A percentile compares a stretch with the other conserved stretches of the same genome.
Conservation (phyloP, 1,284 basidiomycete species). For the Rugosomyces carneus region DNA sequence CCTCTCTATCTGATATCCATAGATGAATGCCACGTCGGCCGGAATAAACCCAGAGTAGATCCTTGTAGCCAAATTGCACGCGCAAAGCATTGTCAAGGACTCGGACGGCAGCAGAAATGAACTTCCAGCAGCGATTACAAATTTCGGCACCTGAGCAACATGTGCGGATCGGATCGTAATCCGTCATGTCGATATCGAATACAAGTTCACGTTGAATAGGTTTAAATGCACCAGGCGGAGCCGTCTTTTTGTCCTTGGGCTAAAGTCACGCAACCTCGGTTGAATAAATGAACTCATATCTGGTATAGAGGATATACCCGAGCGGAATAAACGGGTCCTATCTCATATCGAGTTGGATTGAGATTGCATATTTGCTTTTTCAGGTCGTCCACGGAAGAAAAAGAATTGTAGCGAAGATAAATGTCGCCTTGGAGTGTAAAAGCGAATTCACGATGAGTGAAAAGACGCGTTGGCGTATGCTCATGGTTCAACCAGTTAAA, state of each 20-base stretch:
- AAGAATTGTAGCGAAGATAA: slow-evolving; percentile 95
- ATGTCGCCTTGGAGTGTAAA: slow-evolving; percentile 90
- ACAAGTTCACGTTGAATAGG: slow-evolving; percentile 90
- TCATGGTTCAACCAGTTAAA: slow-evolving; percentile 96
- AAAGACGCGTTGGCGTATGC: slow-evolving; percentile 67
- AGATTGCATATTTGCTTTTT: slow-evolving; percentile 84
- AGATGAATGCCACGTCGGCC: slow-evolving; percentile 97
- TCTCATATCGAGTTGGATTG: slow-evolving; percentile 92
- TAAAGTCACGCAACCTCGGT: slow-evolving; percentile 25
- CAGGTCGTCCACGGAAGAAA: slow-evolving; percentile 79
- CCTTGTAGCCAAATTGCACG: slow-evolving; percentile 79
- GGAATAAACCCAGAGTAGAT: slow-evolving; percentile 97
- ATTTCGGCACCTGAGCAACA: slow-evolving; percentile 93
- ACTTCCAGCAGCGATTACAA: slow-evolving; percentile 92
- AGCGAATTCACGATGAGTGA: slow-evolving; percentile 94
- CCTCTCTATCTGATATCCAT: slow-evolving; percentile 92
- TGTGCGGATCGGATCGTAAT: slow-evolving; percentile 94
- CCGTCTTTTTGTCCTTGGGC: slow-evolving; percentile 89
- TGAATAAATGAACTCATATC: background rate
- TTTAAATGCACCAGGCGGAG: slow-evolving; percentile 70
- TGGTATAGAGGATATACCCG: slow-evolving; percentile 47
- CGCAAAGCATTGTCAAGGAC: slow-evolving; percentile 80
- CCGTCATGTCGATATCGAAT: slow-evolving; percentile 99
- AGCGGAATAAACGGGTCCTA: slow-evolving; percentile 90
- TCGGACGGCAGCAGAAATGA: slow-evolving; percentile 89